Base-by-base conservation (phyloP, 768 basidiomycete species). In the Lyophyllum semitale region DNA sequence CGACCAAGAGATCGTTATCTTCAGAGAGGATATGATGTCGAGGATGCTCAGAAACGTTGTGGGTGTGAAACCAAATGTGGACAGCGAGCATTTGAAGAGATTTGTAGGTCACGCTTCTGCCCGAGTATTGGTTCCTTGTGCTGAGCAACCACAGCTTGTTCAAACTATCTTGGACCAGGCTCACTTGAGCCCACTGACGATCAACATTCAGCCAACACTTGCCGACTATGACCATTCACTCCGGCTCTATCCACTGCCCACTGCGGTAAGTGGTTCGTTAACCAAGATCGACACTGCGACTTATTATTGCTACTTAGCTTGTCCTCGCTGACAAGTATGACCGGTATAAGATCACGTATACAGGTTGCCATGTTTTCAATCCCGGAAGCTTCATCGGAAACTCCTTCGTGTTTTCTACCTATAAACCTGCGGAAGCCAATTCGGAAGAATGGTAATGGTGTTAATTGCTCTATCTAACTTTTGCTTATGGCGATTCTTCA, bases 321-420 rank as follows among this genome's bases (percentile, higher is more conserved):
- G 79, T 98, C 29, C 82, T 99, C 12, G 97, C 97, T 1, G 97
- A 99, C 73, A 95, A 89, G 71, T 97, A 98, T 66, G 95, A 97
- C 68, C 84, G 90, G 44, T 99, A 93, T 69, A 93, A 97, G 64
- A 79, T 97, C 59, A 98, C 95, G 1, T 99, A 99, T 69, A 95
- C 95, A 55, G 94, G 94, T 11, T 98, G 97, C 64, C 97, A 98
- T 71, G 97, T 98, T 25, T 95, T 98, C 79, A 99, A 99, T 68
- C 97, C 97, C 0, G 95, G 97, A 18, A 87, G 89, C 47, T 98
- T 98, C 67, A 78, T 94, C 13, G 85, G 91, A 4, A 88, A 84
- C 46, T 81, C 88, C 5, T 89, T 93, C 61, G 80, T 84, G 5
- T 98, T 98, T 77, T 93, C 90, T 11, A 91, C 93, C 2, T 99